phyloP scores from a whole-genome alignment of 305 asterid genomes.

The Solanum hybrid region DNA sequence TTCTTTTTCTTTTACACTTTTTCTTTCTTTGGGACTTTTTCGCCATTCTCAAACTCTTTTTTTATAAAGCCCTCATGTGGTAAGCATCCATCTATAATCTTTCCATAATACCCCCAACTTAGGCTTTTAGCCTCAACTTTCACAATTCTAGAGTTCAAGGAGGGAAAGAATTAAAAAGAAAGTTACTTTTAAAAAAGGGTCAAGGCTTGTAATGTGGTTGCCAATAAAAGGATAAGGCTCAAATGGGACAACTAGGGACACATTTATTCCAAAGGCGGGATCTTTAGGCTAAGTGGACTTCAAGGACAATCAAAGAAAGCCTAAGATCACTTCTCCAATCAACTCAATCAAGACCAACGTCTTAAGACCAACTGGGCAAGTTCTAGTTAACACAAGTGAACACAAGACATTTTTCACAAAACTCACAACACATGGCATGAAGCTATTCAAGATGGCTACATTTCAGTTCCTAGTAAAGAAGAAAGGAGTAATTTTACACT shows the following conservation, averaged over 20 bases:
- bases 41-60: neutral
- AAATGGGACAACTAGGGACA: neutral
- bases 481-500: neutral
- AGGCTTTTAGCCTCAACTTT: neutral
- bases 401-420: neutral
- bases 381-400: neutral
- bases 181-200: neutral
- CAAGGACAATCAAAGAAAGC: neutral
- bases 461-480: neutral
- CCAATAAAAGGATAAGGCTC: neutral
- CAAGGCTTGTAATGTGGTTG: neutral
- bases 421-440: neutral
- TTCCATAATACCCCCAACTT: neutral
- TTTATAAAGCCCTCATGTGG: neutral
- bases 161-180: neutral
- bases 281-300: neutral
- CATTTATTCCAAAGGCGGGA: neutral
- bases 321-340: neutral
- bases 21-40: neutral
- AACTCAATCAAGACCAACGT: neutral
- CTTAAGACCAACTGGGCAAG: neutral
- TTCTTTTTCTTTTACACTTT: neutral
- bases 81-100: neutral
- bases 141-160: neutral
- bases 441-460: neutral